phyloP scores from a whole-genome alignment of 345 rosid genomes.

The Anastatica hierochuntica region DNA sequence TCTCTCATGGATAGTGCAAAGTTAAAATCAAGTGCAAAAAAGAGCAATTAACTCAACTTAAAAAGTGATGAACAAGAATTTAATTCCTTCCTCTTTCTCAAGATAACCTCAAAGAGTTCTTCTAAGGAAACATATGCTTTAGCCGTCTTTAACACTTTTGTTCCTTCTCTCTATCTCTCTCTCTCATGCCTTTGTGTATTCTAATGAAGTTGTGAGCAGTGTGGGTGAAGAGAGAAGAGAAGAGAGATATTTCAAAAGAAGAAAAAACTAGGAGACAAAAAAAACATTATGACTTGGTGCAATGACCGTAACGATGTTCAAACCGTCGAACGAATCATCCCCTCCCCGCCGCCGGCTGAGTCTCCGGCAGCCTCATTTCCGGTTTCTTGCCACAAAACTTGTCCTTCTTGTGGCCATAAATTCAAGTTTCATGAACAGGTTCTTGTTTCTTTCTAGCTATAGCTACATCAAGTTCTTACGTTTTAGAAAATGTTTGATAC shows the following conservation, averaged over 20 bases:
- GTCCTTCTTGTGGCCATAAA: slow-evolving; percentile 93
- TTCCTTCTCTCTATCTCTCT: slow-evolving; percentile 2
- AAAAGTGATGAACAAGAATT: slow-evolving; percentile 45
- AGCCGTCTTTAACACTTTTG: slow-evolving; percentile 12
- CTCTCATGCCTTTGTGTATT: slow-evolving; percentile 27
- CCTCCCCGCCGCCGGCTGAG: too few relatives aligned
- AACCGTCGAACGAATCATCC: too few relatives aligned
- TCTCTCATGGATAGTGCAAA: slow-evolving; percentile 24
- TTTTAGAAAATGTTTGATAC: neutral
- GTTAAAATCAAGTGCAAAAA: slow-evolving; percentile 22
- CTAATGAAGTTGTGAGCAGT: slow-evolving; percentile 22
- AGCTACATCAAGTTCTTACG: neutral
- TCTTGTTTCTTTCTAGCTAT: too few relatives aligned
- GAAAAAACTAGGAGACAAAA: slow-evolving; percentile 15
- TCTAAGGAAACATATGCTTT: slow-evolving; percentile 37
- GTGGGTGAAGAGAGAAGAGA: slow-evolving; percentile 20
- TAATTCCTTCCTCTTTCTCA: slow-evolving; percentile 47
- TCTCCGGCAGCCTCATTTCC: slow-evolving; percentile 19
- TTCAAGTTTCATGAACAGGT: slow-evolving; percentile 72
- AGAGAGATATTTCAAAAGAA: slow-evolving; percentile 32
- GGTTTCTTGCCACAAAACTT: slow-evolving; percentile 27
- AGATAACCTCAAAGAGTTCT: slow-evolving; percentile 32
- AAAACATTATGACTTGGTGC: slow-evolving; percentile 75
- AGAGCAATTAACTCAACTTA: slow-evolving; percentile 14
- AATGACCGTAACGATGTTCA: slow-evolving; percentile 66